Evolutionary conservation across 2,329 filamentous ascomycete species (phyloP).

Genomic region (Fusarium praegraminearum): DNA sequence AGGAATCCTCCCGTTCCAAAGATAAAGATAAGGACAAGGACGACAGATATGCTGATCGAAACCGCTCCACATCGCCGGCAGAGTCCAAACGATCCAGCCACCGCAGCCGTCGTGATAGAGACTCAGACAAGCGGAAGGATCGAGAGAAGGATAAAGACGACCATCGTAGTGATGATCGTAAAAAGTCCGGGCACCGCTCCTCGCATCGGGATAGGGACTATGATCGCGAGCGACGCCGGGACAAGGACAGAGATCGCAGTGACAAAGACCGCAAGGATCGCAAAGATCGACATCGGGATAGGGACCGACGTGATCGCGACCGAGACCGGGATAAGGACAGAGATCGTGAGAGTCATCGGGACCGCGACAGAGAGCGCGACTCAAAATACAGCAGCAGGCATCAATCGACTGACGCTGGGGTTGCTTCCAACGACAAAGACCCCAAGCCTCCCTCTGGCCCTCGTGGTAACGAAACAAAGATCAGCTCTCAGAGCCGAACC

Average conservation of each 20-base stretch:
- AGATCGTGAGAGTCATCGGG: slow-evolving; percentile 48
- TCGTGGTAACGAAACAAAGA: slow-evolving; percentile 56
- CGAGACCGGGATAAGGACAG: slow-evolving; percentile 51
- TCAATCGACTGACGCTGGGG: slow-evolving; percentile 44
- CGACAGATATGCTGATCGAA: slow-evolving; percentile 64
- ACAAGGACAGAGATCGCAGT: slow-evolving; percentile 55
- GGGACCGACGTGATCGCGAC: slow-evolving; percentile 51
- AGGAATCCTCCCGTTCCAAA: slow-evolving; percentile 56
- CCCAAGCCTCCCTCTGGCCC: slow-evolving; percentile 59
- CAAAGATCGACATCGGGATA: slow-evolving; percentile 55
- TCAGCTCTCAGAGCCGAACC: slow-evolving; percentile 49
- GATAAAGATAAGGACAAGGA: slow-evolving; percentile 51
- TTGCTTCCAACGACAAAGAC: slow-evolving; percentile 53
- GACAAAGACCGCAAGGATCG: slow-evolving; percentile 56
- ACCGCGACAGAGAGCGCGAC: slow-evolving; percentile 52
- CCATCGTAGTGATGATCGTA: slow-evolving; percentile 57
- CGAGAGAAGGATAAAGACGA: slow-evolving; percentile 59
- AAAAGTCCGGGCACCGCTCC: slow-evolving; percentile 50
- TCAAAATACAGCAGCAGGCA: slow-evolving; percentile 52
- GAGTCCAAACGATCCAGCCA: slow-evolving; percentile 68
- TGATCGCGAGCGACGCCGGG: slow-evolving; percentile 55
- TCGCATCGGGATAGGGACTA: slow-evolving; percentile 54
- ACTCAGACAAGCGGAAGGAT: slow-evolving; percentile 57
- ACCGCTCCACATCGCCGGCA: slow-evolving; percentile 74
- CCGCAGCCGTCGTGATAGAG: slow-evolving; percentile 70